Evolutionary conservation across 2,329 filamentous ascomycete genomes (phyloP).

Genomic region (Arthrobotrys sinensis): DNA sequence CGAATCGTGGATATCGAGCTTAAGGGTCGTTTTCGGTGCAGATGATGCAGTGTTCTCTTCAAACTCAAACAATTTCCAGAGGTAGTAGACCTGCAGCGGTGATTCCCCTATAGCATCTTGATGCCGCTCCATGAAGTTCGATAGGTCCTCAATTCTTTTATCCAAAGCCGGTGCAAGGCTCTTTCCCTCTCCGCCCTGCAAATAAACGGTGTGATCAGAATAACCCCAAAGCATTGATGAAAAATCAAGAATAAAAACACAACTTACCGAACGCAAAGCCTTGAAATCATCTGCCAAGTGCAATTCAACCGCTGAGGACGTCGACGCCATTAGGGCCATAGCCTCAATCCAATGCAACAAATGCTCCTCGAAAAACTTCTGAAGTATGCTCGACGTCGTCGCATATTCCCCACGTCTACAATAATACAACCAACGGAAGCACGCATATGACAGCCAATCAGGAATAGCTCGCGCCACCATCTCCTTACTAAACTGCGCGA

Average conservation of each 20-base stretch:
- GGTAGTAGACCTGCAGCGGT: constrained; percentile 27
- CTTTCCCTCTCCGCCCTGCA: background rate
- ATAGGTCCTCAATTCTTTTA: background rate
- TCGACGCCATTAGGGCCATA: background rate
- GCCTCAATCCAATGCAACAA: constrained; percentile 29
- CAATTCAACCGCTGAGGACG: background rate
- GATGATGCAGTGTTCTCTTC: background rate
- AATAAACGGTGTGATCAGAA: background rate
- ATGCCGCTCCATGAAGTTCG: background rate
- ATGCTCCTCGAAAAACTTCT: background rate
- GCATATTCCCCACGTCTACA: background rate
- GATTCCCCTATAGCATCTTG: background rate
- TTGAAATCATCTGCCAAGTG: background rate
- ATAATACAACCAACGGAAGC: background rate
- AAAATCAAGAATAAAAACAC: background rate
- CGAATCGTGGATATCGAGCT: constrained; percentile 9
- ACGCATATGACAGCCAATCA: background rate
- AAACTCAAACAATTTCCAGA: constrained; percentile 18
- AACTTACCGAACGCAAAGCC: background rate
- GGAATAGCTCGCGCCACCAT: background rate
- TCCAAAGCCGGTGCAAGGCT: background rate
- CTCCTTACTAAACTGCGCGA: background rate
- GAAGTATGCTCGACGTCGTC: background rate
- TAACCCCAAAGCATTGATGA: background rate
- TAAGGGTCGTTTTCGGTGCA: background rate